Evolutionary conservation across 306 rosid genomes (phyloP), one percentile per base, ranked within the genome.

Genomic region (Ormosia semicastrata): DNA sequence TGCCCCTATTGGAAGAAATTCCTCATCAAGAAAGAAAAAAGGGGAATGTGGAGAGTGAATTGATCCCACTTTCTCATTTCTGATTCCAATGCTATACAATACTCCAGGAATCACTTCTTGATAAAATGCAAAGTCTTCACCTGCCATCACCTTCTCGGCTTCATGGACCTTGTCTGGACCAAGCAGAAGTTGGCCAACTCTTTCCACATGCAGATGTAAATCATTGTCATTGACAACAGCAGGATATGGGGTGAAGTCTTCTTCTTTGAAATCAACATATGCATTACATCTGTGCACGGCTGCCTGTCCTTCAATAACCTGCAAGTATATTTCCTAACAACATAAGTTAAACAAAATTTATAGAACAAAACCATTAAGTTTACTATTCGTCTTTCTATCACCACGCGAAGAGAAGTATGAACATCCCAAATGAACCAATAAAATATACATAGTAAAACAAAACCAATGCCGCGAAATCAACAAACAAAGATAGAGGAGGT

Each of bases 231-330:
- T 84, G 62, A 54, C 81, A 54, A 11, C 59, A 44, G 81, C 72
- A 54, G 87, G 84, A 73, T 84, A 78, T 44, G 87, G 71, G 24
- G 52, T 14, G 66, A 3, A 30, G 40, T 24, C 3, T 17, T 79
- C 49, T 37, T 84, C 87, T 68, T 78, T 78, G 80, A 81, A 77
- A 70, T 87, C 89, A 29, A 90, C 37, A 56, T 79, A 65, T 49
- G 95, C 89, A 9, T 47, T 82, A 30, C 92, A 92, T 89, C 91
- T 84, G 73, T 90, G 92, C 46, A 85, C 95, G 1, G 80, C 79
- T 83, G 95, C 97, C 40, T 92, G 97, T 18, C 81, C 87, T 85
- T 91, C 90, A 78, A 92, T 86, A 58, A 91, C 89, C 95, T 91
- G 83, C 81, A 84, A 59, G 56, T 47, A 34, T 8, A 3, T 83